A percentile compares a stretch with the other conserved stretches of the same genome.
Evolutionary conservation across 1,284 basidiomycete genomes (phyloP).

Genomic region (Cystobasidium pallidum): DNA sequence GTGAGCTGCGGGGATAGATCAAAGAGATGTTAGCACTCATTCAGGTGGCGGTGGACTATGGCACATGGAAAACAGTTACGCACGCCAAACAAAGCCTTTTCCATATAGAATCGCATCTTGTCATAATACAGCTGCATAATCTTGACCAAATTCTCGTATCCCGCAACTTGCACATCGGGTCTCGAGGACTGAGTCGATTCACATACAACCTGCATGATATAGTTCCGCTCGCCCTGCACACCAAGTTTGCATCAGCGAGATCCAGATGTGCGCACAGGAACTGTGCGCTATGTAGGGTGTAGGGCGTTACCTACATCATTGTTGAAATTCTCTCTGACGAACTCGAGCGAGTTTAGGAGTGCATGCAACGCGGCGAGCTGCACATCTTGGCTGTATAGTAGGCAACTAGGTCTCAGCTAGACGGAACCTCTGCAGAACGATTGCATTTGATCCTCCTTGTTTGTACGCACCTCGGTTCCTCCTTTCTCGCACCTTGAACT

Average conservation of each 20-base stretch:
- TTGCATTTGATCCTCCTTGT: too few relatives aligned
- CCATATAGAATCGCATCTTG: constrained; percentile 99
- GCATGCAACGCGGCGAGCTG: constrained; percentile 94
- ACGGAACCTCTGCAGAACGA: not conserved
- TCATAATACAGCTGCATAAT: constrained; percentile 99
- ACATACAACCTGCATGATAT: constrained; percentile 99
- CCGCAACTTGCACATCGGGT: constrained; percentile 81
- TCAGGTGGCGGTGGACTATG: not conserved
- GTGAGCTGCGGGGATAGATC: constrained; percentile 69
- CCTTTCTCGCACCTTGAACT: constrained; percentile 95
- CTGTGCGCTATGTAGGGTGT: not conserved
- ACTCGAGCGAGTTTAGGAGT: constrained; percentile 93
- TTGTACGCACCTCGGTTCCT: constrained; percentile 66
- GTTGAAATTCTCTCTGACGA: constrained; percentile 97
- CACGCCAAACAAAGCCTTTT: constrained; percentile 95
- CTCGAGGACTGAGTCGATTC: constrained; percentile 89
- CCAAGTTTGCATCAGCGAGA: too few relatives aligned
- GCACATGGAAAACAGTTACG: constrained; percentile 54
- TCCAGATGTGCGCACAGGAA: too few relatives aligned
- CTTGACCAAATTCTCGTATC: constrained; percentile 92
- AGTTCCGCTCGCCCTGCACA: constrained; percentile 89
- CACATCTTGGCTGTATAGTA: constrained; percentile 71
- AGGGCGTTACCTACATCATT: constrained; percentile 69
- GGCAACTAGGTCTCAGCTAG: constrained; percentile 6
- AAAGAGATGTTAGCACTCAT: constrained; percentile 1